Percentiles rank a stretch among this genome's conserved stretches.
Evolutionary conservation across 148 eudicot genomes (phyloP).

Genomic region (Chenopodium quinoa): DNA sequence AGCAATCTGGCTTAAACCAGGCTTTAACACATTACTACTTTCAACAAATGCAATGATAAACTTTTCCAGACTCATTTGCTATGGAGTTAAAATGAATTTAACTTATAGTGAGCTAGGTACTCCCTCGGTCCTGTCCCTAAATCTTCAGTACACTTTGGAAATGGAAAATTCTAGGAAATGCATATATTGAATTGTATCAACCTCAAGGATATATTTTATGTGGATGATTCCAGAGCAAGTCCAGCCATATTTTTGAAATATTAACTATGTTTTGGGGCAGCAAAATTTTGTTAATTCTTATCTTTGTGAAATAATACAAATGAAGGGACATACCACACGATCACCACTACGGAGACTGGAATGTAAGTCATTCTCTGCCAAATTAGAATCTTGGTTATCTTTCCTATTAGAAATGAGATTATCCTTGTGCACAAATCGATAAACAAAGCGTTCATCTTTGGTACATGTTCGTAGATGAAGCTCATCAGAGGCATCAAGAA

Average conservation of each 20-base stretch:
- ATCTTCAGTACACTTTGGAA: not conserved
- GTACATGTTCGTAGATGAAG: conserved; percentile 29
- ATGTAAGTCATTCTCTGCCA: conserved; percentile 42
- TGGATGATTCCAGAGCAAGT: not conserved
- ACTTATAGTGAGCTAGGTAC: not conserved
- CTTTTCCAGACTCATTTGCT: not conserved
- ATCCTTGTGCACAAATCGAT: conserved; percentile 68
- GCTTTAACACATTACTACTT: not conserved
- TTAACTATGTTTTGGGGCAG: not conserved
- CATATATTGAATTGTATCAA: not conserved
- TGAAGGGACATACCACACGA: conserved; percentile 64
- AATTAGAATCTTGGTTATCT: conserved; percentile 29
- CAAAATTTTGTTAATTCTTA: not conserved
- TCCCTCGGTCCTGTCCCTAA: not conserved
- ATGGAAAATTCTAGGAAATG: not conserved
- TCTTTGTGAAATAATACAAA: not conserved
- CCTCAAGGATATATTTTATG: not conserved
- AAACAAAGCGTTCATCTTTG: conserved; percentile 55
- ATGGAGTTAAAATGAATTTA: not conserved
- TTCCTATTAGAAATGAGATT: conserved; percentile 21
- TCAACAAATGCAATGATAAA: not conserved
- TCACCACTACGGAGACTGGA: conserved; percentile 72
- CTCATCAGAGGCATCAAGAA: conserved; percentile 72
- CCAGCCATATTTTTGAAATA: not conserved
- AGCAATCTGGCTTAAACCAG: not conserved